These are phyloP conservation scores for Boletus reticuloceps DNA, from an alignment of 768 basidiomycete genomes.

Conservation along the genomic window DNA sequence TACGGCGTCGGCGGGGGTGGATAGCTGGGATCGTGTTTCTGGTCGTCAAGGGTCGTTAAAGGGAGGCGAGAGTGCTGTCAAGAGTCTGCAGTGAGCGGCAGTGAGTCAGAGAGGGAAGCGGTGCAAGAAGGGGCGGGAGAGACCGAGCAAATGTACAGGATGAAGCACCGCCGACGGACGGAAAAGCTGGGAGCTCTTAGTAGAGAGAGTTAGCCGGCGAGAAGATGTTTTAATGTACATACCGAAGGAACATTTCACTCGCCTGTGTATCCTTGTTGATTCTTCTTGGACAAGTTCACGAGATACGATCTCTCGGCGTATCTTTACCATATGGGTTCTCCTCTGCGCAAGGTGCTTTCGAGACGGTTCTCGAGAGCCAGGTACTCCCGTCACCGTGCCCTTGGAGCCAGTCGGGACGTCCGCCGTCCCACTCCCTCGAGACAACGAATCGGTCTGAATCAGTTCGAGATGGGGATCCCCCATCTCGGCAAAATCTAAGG, in stretches of 20 bases:
- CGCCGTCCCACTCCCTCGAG: neutral
- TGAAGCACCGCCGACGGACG: slow-evolving; percentile 19
- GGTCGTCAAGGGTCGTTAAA: slow-evolving; percentile 33
- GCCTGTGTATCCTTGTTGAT: slow-evolving; percentile 33
- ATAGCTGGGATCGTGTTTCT: slow-evolving; percentile 7
- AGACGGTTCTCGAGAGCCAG: slow-evolving; percentile 5
- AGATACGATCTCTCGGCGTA: slow-evolving; percentile 27
- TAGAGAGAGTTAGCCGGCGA: slow-evolving; percentile 1
- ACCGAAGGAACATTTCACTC: slow-evolving; percentile 11
- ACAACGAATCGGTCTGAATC: slow-evolving; percentile 7
- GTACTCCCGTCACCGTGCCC: slow-evolving; percentile 24
- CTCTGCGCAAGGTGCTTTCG: slow-evolving; percentile 26
- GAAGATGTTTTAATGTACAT: slow-evolving; percentile 21
- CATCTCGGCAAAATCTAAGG: slow-evolving; percentile 31
- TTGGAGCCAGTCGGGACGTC: neutral
- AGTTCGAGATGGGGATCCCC: slow-evolving; percentile 15
- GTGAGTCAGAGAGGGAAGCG: neutral
- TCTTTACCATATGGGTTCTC: slow-evolving; percentile 27
- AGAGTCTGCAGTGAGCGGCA: neutral
- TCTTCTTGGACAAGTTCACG: slow-evolving; percentile 16
- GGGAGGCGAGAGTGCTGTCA: slow-evolving; percentile 4
- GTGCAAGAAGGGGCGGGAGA: slow-evolving; percentile 1
- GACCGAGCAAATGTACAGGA: slow-evolving; percentile 3
- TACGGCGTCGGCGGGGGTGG: neutral
- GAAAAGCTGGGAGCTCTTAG: neutral